Evolutionary conservation across 208 protist species (phyloP).

Genomic region (Pavlovales sp.): DNA sequence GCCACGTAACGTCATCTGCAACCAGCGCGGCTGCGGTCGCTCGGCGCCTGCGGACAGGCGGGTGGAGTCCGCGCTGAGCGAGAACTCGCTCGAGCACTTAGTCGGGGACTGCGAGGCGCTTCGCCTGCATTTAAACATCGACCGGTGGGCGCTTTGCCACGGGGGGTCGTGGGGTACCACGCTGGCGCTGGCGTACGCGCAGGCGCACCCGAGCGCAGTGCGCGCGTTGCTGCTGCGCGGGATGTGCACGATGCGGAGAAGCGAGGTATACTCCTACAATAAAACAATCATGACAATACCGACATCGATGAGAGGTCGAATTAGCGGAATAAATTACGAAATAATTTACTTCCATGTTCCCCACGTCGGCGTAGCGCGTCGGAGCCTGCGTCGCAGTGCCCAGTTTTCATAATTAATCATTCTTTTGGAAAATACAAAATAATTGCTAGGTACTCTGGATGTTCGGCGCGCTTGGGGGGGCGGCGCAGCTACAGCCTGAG

Average conservation of each 20-base stretch:
- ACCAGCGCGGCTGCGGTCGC: constrained; percentile 28
- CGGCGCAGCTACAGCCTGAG: background rate
- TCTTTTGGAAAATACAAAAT: too few species aligned
- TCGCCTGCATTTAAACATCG: background rate
- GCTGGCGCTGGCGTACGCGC: constrained; percentile 27
- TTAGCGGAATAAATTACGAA: background rate
- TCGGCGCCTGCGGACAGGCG: background rate
- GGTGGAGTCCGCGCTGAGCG: background rate
- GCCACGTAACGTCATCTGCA: constrained; percentile 16
- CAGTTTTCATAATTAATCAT: too few species aligned
- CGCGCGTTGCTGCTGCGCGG: constrained; percentile 1
- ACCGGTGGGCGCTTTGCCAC: background rate
- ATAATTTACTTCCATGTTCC: background rate
- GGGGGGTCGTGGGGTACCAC: constrained; percentile 26
- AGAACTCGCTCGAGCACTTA: background rate
- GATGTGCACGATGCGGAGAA: background rate
- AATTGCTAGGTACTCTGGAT: background rate
- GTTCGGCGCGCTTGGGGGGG: background rate
- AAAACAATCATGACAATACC: background rate
- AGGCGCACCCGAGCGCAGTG: background rate
- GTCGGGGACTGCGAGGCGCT: constrained; percentile 14
- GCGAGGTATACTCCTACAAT: too few species aligned
- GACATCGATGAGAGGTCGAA: too few species aligned
- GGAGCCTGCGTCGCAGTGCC: background rate
- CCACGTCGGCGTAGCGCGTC: background rate